These are phyloP conservation scores for Cicer chorassanicum DNA, from an alignment of 306 rosid genomes.

Conservation along the genomic window DNA sequence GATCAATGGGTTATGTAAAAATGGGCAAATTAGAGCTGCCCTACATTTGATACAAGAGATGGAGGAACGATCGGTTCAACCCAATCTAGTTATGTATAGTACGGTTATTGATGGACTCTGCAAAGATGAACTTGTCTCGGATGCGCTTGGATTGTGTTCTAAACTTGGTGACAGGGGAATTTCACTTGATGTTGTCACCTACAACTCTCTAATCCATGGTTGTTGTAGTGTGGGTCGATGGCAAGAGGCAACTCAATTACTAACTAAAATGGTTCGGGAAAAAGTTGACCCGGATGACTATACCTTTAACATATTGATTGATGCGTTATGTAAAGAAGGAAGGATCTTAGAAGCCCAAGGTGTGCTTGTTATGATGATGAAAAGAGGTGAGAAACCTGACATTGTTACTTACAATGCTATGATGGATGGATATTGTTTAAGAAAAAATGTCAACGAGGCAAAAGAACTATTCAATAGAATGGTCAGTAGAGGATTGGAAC, in stretches of 20 bases:
- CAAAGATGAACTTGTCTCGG: slow-evolving; percentile 45
- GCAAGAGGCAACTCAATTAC: slow-evolving; percentile 41
- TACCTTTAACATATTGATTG: slow-evolving; percentile 49
- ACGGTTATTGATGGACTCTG: slow-evolving; percentile 49
- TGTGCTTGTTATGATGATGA: slow-evolving; percentile 46
- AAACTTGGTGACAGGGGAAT: slow-evolving; percentile 38
- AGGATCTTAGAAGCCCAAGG: slow-evolving; percentile 43
- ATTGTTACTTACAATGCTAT: slow-evolving; percentile 47
- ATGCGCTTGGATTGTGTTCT: slow-evolving; percentile 43
- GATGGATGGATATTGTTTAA: slow-evolving; percentile 50
- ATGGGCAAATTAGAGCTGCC: slow-evolving; percentile 44
- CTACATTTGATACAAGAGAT: slow-evolving; percentile 39
- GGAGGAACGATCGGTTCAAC: slow-evolving; percentile 12
- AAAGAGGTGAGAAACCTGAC: slow-evolving; percentile 42
- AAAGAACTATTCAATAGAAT: slow-evolving; percentile 41
- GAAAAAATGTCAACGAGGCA: slow-evolving; percentile 40
- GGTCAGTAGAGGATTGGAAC: slow-evolving; percentile 45
- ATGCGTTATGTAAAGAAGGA: slow-evolving; percentile 48
- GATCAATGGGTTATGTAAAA: slow-evolving; percentile 48
- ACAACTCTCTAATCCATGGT: slow-evolving; percentile 53
- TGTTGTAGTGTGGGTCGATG: slow-evolving; percentile 45
- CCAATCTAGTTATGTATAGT: slow-evolving; percentile 43
- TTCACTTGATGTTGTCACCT: slow-evolving; percentile 43
- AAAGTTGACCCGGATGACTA: slow-evolving; percentile 38
- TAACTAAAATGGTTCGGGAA: slow-evolving; percentile 46